Evolutionary conservation across 2,329 filamentous ascomycete species (phyloP).

Genomic region (Stagonosporopsis rhizophila): DNA sequence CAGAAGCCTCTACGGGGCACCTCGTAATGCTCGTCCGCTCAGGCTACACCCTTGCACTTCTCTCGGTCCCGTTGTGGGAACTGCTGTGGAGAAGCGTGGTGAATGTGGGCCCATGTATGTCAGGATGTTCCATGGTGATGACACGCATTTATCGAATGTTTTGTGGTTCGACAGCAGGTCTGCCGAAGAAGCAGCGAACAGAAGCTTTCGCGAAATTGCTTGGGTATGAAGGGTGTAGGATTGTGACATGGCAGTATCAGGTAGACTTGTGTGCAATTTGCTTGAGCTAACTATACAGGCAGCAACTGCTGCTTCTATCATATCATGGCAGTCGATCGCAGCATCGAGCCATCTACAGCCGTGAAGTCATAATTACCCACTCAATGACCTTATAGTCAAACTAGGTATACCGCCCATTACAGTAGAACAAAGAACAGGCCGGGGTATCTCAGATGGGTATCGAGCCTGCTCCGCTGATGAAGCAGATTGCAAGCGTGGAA

Average conservation of each 20-base stretch:
- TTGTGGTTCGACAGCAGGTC: slow-evolving; percentile 1
- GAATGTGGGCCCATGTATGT: slow-evolving; percentile 7
- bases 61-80: slow-evolving; percentile 1
- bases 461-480: slow-evolving; percentile 21
- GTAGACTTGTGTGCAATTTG: slow-evolving; percentile 4
- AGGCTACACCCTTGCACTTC: too few species aligned
- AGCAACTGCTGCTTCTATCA: slow-evolving; percentile 7
- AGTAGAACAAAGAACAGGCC: slow-evolving; percentile 23
- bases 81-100: slow-evolving; percentile 8
- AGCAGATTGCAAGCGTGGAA: slow-evolving; percentile 7
- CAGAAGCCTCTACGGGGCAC: too few species aligned
- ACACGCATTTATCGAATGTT: slow-evolving; percentile 4
- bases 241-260: not conserved
- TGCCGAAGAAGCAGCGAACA: not conserved
- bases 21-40: too few species aligned
- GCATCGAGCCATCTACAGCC: slow-evolving; percentile 16
- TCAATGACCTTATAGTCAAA: slow-evolving; percentile 14
- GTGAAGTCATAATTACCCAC: slow-evolving; percentile 15
- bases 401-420: slow-evolving; percentile 24
- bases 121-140: slow-evolving; percentile 4
- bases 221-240: not conserved
- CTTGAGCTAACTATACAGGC: slow-evolving; percentile 14
- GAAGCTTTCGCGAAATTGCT: not conserved
- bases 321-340: slow-evolving; percentile 17
- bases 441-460: slow-evolving; percentile 39